Conservation (phyloP, 306 rosid species). For the Ammopiptanthus mongolicus region DNA sequence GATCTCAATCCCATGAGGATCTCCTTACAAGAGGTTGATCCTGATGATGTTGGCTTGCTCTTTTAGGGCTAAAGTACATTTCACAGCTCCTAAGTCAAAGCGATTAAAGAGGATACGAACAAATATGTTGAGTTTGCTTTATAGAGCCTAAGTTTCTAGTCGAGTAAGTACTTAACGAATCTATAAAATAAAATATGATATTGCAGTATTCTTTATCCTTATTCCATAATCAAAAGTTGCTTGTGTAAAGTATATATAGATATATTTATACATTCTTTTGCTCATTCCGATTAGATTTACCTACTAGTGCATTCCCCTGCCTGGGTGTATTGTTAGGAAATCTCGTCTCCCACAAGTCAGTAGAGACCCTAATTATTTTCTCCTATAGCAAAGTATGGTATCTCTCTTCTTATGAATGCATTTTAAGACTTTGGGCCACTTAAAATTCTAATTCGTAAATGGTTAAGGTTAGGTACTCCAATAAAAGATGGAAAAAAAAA, state of each 20-base stretch:
- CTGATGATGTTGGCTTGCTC: no score
- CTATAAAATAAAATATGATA: not conserved
- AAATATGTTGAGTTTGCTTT: no score
- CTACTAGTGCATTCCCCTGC: not conserved
- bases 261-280: not conserved
- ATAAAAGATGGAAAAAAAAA: not conserved
- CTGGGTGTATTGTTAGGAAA: not conserved
- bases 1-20: no score
- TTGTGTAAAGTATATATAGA: not conserved
- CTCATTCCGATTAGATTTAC: not conserved
- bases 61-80: no score
- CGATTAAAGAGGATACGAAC: no score
- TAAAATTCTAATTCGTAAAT: not conserved
- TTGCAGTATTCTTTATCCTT: not conserved
- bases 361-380: not conserved
- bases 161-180: no score
- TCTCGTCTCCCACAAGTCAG: not conserved
- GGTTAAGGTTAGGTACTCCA: not conserved
- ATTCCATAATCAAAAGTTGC: not conserved
- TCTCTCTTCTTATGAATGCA: conserved; percentile 8
- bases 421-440: conserved; percentile 7
- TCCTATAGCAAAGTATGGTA: not conserved
- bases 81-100: no score
- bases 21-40: no score
- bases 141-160: no score